Conservation (phyloP, 345 rosid genomes). For the Aethionema arabicum region DNA sequence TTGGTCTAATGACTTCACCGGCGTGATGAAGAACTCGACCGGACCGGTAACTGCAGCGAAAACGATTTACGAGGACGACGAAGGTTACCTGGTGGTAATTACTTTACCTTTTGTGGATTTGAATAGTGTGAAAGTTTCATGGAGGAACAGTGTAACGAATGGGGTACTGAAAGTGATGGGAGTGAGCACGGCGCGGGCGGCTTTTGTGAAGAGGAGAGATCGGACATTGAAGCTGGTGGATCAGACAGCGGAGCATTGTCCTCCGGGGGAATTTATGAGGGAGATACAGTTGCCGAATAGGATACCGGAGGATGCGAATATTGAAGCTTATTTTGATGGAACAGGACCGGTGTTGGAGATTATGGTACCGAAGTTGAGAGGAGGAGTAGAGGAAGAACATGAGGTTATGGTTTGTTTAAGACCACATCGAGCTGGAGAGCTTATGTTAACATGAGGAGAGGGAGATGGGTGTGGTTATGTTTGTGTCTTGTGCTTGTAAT, state of each 20-base stretch:
- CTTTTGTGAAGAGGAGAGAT: conserved; percentile 73
- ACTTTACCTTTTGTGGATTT: conserved; percentile 93
- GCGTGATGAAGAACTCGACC: conserved; percentile 68
- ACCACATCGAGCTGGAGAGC: conserved; percentile 64
- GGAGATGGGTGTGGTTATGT: background rate
- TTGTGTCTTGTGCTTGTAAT: background rate
- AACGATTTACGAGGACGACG: conserved; percentile 86
- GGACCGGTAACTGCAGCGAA: conserved; percentile 97
- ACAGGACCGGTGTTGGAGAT: conserved; percentile 87
- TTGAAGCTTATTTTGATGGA: conserved; percentile 86
- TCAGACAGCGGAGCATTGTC: conserved; percentile 89
- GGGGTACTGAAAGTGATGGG: conserved; percentile 88
- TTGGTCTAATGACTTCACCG: conserved; percentile 75
- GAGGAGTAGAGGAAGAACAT: conserved; percentile 79
- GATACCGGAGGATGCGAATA: conserved; percentile 90
- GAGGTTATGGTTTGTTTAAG: conserved; percentile 90
- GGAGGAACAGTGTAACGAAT: conserved; percentile 78
- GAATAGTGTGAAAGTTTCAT: conserved; percentile 86
- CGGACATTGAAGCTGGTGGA: conserved; percentile 90
- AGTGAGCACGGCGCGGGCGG: conserved; percentile 71
- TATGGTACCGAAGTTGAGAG: conserved; percentile 75
- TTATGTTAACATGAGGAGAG: conserved; percentile 53
- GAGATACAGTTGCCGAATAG: conserved; percentile 80
- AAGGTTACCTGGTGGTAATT: conserved; percentile 68
- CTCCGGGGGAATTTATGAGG: conserved; percentile 93